Conservation (phyloP, 73 alveolate genomes). For the Stentor roeselii region DNA sequence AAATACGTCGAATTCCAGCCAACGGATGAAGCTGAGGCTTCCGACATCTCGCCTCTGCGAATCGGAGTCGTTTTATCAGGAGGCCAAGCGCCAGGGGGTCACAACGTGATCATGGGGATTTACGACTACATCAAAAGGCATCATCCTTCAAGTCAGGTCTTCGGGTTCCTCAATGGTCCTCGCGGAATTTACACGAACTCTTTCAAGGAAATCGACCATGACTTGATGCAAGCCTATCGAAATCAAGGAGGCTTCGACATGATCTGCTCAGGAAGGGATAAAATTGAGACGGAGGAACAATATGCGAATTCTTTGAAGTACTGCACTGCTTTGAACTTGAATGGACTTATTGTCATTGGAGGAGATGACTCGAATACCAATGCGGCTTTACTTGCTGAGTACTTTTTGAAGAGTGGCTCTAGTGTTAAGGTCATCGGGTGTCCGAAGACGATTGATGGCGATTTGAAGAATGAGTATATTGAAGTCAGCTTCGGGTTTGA, state of each 20-base stretch:
- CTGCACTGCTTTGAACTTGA: slow-evolving; percentile 69
- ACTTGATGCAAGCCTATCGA: no score
- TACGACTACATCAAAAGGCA: no score
- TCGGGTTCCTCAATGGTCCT: slow-evolving; percentile 96
- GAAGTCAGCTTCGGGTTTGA: slow-evolving; percentile 96
- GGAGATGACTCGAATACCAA: slow-evolving; percentile 98
- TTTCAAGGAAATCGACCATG: no score
- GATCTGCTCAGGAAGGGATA: slow-evolving; percentile 91
- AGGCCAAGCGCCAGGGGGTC: slow-evolving; percentile 94
- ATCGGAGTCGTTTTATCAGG: slow-evolving; percentile 48
- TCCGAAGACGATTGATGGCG: slow-evolving; percentile 99
- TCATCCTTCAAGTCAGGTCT: slow-evolving; percentile 76
- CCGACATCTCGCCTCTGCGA: no score
- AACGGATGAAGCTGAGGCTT: no score
- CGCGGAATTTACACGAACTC: slow-evolving; percentile 91
- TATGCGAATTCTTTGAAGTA: slow-evolving; percentile 38
- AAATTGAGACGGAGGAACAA: slow-evolving; percentile 40
- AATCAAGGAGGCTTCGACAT: slow-evolving; percentile 99
- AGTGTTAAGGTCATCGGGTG: slow-evolving; percentile 92
- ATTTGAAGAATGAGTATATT: slow-evolving; percentile 87
- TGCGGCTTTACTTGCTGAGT: slow-evolving; percentile 96
- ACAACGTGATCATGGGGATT: slow-evolving; percentile 94
- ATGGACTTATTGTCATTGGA: slow-evolving; percentile 96
- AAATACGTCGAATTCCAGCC: no score
- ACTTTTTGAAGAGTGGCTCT: slow-evolving; percentile 71